Base-by-base conservation (phyloP, 345 rosid genomes). In the Salix caprea region DNA sequence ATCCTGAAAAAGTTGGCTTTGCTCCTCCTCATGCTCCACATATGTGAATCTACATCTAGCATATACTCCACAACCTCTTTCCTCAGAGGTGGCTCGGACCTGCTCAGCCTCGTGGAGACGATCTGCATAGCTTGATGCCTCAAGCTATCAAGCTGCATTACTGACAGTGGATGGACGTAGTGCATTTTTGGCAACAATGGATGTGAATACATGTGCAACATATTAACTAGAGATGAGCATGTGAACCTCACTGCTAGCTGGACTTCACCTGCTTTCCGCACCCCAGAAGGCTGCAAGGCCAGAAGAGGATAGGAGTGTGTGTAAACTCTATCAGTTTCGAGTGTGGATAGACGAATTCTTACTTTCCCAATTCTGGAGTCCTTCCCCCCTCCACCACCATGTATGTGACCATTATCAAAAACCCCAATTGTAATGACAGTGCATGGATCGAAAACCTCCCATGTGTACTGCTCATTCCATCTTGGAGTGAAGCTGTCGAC, bases 21-120 rank as follows among this genome's bases (percentile, higher is more conserved):
- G 80, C 84, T 81, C 58, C 80, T 73, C 66, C 84, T 81, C 84
- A 81, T 81, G 74, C 84, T 81, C 84, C 84, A 77, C 84, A 77
- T 77, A 69, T 81, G 84, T 18, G 75, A 81, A 32, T 81, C 84
- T 32, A 81, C 80, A 73, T 81, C 84, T 16, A 81, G 75, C 84
- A 81, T 81, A 18, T 77, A 74, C 54, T 81, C 84, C 66, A 81
- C 84, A 14, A 81, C 74, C 65, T 81, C 84, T 36, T 73, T 77
- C 75, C 78, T 68, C 26, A 81, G 46, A 18, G 84, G 80, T 39
- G 84, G 84, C 46, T 81, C 84, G 13, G 84, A 77, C 37, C 84
- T 72, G 71, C 70, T 72, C 48, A 81, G 54, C 77, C 84, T 73
- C 75, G 69, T 73, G 21, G 78, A 74, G 44, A 81, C 84, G 14